Percentiles rank a stretch among this genome's conserved stretches.
phyloP scores from a whole-genome alignment of 2,329 filamentous ascomycete genomes.

The Colletotrichum theobromicola region DNA sequence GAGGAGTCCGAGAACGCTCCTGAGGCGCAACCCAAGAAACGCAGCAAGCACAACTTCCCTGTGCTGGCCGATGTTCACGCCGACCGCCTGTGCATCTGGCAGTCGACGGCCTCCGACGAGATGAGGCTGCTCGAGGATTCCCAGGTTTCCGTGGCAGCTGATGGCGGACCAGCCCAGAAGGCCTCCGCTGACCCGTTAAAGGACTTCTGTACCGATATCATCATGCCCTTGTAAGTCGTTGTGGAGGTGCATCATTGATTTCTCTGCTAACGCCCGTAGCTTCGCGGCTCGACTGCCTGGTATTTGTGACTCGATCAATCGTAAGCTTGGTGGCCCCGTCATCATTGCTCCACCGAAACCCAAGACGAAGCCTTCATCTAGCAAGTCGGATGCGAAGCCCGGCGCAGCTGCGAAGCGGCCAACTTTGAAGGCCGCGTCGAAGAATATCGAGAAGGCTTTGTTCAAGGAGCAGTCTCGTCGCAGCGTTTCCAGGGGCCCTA shows the following conservation, averaged over 20 bases:
- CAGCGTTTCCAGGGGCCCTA: constrained; percentile 61
- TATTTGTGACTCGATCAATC: constrained; percentile 72
- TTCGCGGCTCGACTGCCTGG: constrained; percentile 79
- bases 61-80: constrained; percentile 74
- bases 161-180: constrained; percentile 43
- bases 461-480: constrained; percentile 62
- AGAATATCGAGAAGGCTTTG: constrained; percentile 66
- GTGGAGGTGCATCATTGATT: not conserved
- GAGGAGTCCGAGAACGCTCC: constrained; percentile 37
- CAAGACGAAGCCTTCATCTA: constrained; percentile 48
- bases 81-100: constrained; percentile 84
- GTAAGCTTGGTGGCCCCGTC: constrained; percentile 76
- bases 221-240: constrained; percentile 73
- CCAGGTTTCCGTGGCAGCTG: constrained; percentile 39
- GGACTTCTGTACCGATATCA: constrained; percentile 81
- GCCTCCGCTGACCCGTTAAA: constrained; percentile 66
- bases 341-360: constrained; percentile 61
- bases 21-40: constrained; percentile 54
- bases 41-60: constrained; percentile 67
- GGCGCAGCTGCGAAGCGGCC: constrained; percentile 58
- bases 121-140: constrained; percentile 55
- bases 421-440: constrained; percentile 43
- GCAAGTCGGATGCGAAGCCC: constrained; percentile 52
- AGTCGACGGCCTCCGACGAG: constrained; percentile 72
- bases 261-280: constrained; percentile 48